Evolutionary conservation across 352 stramenopile genomes (phyloP).

Genomic region (Aphanomyces cochlioides): DNA sequence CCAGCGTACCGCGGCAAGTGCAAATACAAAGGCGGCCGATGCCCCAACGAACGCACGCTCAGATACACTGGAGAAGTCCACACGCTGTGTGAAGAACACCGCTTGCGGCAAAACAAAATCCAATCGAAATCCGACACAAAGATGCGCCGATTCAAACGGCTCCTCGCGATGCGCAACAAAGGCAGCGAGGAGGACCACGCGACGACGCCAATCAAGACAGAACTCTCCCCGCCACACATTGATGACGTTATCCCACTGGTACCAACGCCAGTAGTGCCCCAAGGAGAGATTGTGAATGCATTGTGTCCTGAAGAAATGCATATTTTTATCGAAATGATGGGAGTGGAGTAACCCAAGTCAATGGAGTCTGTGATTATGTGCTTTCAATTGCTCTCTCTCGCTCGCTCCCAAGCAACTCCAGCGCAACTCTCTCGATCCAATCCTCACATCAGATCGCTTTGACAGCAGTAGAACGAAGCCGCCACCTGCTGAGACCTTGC

Average conservation of each 20-base stretch:
- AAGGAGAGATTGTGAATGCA: neutral
- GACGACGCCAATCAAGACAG: neutral
- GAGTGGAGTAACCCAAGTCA: neutral
- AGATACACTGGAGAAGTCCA: slow-evolving; percentile 29
- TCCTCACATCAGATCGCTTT: no score
- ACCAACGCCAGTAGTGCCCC: neutral
- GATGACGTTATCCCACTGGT: neutral
- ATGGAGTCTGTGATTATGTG: neutral
- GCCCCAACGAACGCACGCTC: slow-evolving; percentile 30
- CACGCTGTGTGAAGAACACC: slow-evolving; percentile 29
- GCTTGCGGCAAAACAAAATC: slow-evolving; percentile 28
- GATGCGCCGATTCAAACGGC: slow-evolving; percentile 22
- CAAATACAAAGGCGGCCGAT: slow-evolving; percentile 30
- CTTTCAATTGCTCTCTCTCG: neutral
- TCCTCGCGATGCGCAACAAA: neutral
- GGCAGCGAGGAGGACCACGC: neutral
- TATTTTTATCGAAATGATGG: slow-evolving; percentile 16
- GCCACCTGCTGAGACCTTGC: no score
- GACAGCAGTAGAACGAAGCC: no score
- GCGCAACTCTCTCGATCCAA: no score
- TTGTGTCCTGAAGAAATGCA: slow-evolving; percentile 1
- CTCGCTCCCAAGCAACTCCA: no score
- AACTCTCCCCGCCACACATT: neutral
- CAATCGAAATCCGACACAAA: slow-evolving; percentile 30
- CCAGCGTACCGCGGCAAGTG: slow-evolving; percentile 22